Evolutionary conservation across 257 asterid species (phyloP), one percentile per base, ranked within the genome.

Genomic region (Coffea canephora): DNA sequence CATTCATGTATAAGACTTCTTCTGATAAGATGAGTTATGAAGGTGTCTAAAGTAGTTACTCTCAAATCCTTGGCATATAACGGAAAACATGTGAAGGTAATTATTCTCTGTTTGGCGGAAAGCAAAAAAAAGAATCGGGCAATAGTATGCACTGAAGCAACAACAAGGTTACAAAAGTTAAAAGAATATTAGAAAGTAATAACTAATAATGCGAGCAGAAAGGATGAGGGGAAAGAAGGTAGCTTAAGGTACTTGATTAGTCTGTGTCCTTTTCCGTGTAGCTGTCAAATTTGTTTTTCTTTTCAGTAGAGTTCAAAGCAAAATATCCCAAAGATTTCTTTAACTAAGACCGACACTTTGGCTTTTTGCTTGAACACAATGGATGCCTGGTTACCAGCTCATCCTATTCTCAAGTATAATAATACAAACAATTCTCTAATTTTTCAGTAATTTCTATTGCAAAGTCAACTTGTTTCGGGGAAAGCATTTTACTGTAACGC

Each of bases 261-360:
- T 80, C 41, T 4, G 49, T 23, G 57, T 73, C 54, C 48, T 62
- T 78, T 73, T 66, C 74, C 39, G 27, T 73, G 61, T 27, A 73
- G 25, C 57, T 74, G 78, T 73, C 74, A 66, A 80, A 31, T 72
- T n/a, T 73, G 57, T 73, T 34, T 6, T 50, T 62, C 3, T 31
- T 50, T 62, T 73, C 61, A 27, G 19, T 13, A 34, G 72, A 54
- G 10, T 39, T 49, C 55, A 79, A 50, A 39, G 2, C 3, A 16
- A 79, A 36, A 48, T 12, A 49, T 64, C 69, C 74, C 1, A 46
- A 65, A 65, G 8, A 27, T n/a, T 65, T 27, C 25, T 34, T 21
- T 18, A 19, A 31, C 69, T 46, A 61, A 71, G 73, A 71, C 77
- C 77, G 54, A 79, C 73, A 18, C 8, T 46, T 79, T 79, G 82